phyloP scores from a whole-genome alignment of 805 yeast genomes.

The Yamadazyma takamatsuzukensis region DNA sequence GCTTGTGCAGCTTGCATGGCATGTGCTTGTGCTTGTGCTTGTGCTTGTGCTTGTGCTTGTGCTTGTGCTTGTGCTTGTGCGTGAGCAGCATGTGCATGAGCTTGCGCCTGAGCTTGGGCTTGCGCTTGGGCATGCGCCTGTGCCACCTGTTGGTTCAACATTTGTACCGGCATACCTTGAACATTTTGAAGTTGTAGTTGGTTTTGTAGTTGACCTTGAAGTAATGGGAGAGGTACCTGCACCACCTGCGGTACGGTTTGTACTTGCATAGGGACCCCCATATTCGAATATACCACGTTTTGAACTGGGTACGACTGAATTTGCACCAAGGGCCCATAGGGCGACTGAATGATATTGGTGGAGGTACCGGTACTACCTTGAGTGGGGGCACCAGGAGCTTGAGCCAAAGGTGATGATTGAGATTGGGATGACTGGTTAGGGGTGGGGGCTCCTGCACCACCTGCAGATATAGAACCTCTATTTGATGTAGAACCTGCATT shows the following conservation, averaged over 20 bases:
- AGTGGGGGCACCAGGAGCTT: no score
- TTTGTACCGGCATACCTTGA: conserved; percentile 3
- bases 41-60: conserved; percentile 2
- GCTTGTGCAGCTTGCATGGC: no score
- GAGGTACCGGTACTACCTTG: neutral
- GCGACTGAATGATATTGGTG: conserved; percentile 17
- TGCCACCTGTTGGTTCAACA: conserved; percentile 7
- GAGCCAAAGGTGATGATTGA: no score
- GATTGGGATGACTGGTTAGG: no score
- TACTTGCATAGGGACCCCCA: conserved; percentile 14
- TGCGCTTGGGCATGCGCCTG: conserved; percentile 6
- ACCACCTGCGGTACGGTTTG: conserved; percentile 13
- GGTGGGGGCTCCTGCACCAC: no score
- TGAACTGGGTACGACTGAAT: conserved; percentile 17
- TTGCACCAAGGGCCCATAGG: conserved; percentile 25
- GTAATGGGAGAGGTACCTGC: conserved; percentile 12
- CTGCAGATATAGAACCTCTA: no score
- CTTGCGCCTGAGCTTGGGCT: conserved; percentile 5
- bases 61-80: neutral
- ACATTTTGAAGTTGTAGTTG: conserved; percentile 1
- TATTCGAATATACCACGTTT: conserved; percentile 9
- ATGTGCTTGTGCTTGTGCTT: no score
- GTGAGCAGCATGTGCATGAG: conserved; percentile 3
- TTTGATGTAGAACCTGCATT: no score
- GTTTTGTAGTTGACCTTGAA: conserved; percentile 7